Base-by-base conservation (phyloP, 345 rosid genomes). In the Eucalyptus sp. region DNA sequence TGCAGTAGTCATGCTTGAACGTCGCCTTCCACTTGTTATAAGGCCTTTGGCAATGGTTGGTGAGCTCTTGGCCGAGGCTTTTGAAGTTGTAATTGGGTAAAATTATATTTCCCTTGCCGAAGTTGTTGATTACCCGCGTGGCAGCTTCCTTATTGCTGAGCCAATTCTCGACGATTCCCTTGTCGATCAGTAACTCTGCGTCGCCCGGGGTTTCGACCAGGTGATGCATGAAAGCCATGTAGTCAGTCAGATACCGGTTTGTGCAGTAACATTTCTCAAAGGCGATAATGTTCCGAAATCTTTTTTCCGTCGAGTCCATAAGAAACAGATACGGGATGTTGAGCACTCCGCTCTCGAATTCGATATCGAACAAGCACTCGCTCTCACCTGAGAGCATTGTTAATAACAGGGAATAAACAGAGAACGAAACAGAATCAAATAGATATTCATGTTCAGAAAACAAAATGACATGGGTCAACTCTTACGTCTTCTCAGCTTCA, bases 231-330 rank as follows among this genome's bases (percentile, higher is more conserved):
- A 88, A 5, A 3, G n/a, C 6, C 41, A 89, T 0, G 14, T 81
- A 92, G 14, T 89, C 86, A 14, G 15, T 76, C 6, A 33, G n/a
- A 2, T 4, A 10, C 1, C 1, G 3, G 2, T 15, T 2, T 9
- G 0, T 4, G 27, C 37, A 54, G 41, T 86, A 62, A 43, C 79
- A 76, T 84, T 87, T 84, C 90, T 92, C 92, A 5, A 86, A 91
- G 20, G 91, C 88, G 2, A 58, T 7, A 11, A 92, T 49, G 87
- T 90, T 92, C 37, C n/a, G n/a, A n/a, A n/a, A n/a, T n/a, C n/a
- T n/a, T n/a, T n/a, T n/a, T 90, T 92, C 37, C 5, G 87, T 48
- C 0, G 3, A 2, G 5, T 24, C 52, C 0, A 4, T 2, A 6
- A 91, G 24, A 17, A 0, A 0, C 9, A 91, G 5, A 1, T 8